These are phyloP conservation scores for Acacia confusa DNA, from an alignment of 306 rosid species.

Conservation along the genomic window DNA sequence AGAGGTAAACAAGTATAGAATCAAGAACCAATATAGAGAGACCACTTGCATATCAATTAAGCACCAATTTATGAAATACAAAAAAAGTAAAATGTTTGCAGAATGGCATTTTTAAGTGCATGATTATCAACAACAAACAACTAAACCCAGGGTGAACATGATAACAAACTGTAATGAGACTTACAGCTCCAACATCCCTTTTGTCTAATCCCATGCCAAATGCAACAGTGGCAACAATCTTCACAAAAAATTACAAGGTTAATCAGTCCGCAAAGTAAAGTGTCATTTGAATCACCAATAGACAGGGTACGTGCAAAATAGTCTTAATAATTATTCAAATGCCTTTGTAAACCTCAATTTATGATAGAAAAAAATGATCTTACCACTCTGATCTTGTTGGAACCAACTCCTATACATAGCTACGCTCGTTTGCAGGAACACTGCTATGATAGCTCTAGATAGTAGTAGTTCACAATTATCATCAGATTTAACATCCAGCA, in stretches of 20 bases:
- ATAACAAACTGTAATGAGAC: constrained; percentile 38
- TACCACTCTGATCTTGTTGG: constrained; percentile 90
- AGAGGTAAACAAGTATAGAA: constrained; percentile 25
- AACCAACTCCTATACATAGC: constrained; percentile 69
- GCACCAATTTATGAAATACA: constrained; percentile 18
- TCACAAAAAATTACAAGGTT: constrained; percentile 35
- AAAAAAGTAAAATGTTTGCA: constrained; percentile 15
- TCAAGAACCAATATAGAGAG: constrained; percentile 19
- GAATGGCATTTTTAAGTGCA: constrained; percentile 22
- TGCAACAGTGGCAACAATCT: constrained; percentile 99
- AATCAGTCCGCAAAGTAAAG: constrained; percentile 27
- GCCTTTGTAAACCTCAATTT: constrained; percentile 23
- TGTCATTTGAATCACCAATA: constrained; percentile 23
- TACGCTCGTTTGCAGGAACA: constrained; percentile 77
- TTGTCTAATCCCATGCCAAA: constrained; percentile 99
- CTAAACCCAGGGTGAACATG: constrained; percentile 28
- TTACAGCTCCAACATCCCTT: constrained; percentile 94
- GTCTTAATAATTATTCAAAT: constrained; percentile 9
- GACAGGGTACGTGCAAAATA: constrained; percentile 16
- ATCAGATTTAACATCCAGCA: constrained; percentile 38
- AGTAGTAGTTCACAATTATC: constrained; percentile 29
- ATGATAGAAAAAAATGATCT: constrained; percentile 38
- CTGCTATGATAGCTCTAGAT: constrained; percentile 83
- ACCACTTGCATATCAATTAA: constrained; percentile 25
- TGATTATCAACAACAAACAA: constrained; percentile 3